Evolutionary conservation across 176 grass and related monocot species (phyloP).

Genomic region (Chrysopogon serrulatus): DNA sequence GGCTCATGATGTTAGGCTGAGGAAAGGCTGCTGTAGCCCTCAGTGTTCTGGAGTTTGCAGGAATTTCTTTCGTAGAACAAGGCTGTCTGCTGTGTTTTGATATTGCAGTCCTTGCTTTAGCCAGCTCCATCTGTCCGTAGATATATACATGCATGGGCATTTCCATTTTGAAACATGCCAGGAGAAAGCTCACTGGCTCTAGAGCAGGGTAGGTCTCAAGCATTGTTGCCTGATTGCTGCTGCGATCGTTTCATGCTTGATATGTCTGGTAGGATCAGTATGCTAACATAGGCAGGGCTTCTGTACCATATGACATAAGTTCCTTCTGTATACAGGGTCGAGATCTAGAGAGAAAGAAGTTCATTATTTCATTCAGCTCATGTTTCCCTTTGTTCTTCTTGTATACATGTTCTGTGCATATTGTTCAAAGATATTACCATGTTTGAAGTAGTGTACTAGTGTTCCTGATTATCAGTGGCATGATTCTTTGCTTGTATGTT

Average conservation of each 20-base stretch:
- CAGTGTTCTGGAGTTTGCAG: conserved; percentile 10
- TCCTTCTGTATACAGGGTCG: conserved; percentile 44
- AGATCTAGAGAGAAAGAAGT: conserved; percentile 41
- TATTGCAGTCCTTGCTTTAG: conserved; percentile 26
- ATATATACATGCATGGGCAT: conserved; percentile 34
- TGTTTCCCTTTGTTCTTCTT: background rate
- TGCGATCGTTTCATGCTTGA: conserved; percentile 47
- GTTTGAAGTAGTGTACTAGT: background rate
- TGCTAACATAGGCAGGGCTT: conserved; percentile 56
- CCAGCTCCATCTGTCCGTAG: conserved; percentile 13
- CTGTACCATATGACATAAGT: conserved; percentile 56
- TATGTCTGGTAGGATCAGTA: conserved; percentile 44
- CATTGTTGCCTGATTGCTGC: conserved; percentile 31
- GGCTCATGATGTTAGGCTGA: conserved; percentile 9
- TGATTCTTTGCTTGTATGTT: background rate
- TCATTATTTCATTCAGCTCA: conserved; percentile 55
- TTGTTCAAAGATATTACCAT: background rate
- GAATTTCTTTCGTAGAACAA: conserved; percentile 8
- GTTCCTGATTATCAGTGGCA: background rate
- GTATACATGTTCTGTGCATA: conserved; percentile 6
- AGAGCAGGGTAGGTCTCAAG: conserved; percentile 53
- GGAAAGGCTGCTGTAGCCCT: background rate
- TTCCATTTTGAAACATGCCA: conserved; percentile 45
- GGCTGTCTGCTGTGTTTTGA: conserved; percentile 17
- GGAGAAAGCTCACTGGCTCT: conserved; percentile 45